Base-by-base conservation (phyloP, 768 basidiomycete genomes). In the Gymnopilus dilepis region DNA sequence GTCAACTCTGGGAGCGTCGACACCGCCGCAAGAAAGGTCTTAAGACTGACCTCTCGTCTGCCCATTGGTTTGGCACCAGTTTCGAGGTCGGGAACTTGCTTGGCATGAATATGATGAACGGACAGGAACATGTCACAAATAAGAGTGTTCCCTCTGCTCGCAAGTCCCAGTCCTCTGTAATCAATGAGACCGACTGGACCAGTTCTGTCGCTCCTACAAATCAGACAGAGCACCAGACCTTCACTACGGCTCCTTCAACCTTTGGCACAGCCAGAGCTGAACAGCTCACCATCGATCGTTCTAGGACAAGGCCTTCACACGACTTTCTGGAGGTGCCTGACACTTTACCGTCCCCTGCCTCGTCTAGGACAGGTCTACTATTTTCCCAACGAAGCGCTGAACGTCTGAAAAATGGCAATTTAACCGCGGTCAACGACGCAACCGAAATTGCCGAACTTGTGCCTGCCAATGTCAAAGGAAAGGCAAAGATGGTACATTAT, bases 21-120 rank as follows among this genome's bases (percentile, higher is more conserved):
- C 76, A 75, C 13, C 68, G 71, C 53, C 66, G 70, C 24, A 77
- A 74, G 52, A 63, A 72, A 24, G 63, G 67, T 21, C 63, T 63
- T 33, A 69, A 65, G 50, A 69, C 59, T 34, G 57, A 65, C 15
- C 73, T 70, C 13, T 78, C 26, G n/a, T 50, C 47, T 17, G 19
- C 28, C 17, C 28, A 74, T 21, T 93, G 90, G 90, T 81, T 90
- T 28, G 91, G 92, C 26, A 80, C 80, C 22, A 91, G 86, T 61
- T 94, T 94, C 63, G 89, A 92, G 67, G 79, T 94, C 37, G 92
- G 92, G 2, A 81, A 81, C n/a, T 81, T 94, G 62, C 77, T 93
- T 37, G 92, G 91, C 11, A 81, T 92, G 53, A 83, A 86, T 62
- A 75, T 90, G 31, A 75, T 88, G 51, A 76, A 82, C 43, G 77